These are phyloP conservation scores for Aspergillus pseudoviridinutans DNA, from an alignment of 2,329 filamentous ascomycete genomes.

Conservation along the genomic window DNA sequence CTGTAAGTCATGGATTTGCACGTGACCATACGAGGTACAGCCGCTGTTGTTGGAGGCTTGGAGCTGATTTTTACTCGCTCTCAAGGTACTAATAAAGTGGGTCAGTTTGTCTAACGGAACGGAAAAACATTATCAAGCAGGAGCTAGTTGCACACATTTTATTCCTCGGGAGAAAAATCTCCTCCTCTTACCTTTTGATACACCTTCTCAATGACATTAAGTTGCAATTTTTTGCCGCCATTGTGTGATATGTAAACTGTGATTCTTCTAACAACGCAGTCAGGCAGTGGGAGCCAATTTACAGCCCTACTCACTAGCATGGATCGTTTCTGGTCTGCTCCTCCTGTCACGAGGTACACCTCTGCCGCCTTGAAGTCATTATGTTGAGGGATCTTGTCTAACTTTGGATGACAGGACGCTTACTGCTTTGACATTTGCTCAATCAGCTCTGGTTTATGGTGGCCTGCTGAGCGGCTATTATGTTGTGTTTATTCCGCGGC, in stretches of 20 bases:
- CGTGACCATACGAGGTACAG: no score
- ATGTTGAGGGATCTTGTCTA: conserved; percentile 38
- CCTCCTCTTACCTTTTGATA: conserved; percentile 15
- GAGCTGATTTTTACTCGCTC: no score
- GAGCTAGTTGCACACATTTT: conserved; percentile 17
- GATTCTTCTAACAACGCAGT: not conserved
- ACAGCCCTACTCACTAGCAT: conserved; percentile 32
- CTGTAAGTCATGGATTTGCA: no score
- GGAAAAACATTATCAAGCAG: conserved; percentile 10
- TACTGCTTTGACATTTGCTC: conserved; percentile 59
- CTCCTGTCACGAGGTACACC: conserved; percentile 61
- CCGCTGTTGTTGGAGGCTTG: no score
- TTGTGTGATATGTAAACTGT: not conserved
- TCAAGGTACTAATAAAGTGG: not conserved
- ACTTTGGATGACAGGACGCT: conserved; percentile 55
- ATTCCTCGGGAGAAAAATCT: conserved; percentile 10
- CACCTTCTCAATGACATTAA: not conserved
- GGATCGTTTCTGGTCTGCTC: conserved; percentile 63
- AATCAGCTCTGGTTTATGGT: conserved; percentile 60
- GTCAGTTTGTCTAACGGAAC: conserved; percentile 8
- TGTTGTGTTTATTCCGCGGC: conserved; percentile 50
- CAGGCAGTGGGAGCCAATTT: not conserved
- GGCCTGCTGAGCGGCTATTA: conserved; percentile 50
- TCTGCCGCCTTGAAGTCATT: not conserved
- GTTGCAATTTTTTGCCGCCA: not conserved